phyloP scores from a whole-genome alignment of 148 eudicot genomes.

The Persicaria maculosa region DNA sequence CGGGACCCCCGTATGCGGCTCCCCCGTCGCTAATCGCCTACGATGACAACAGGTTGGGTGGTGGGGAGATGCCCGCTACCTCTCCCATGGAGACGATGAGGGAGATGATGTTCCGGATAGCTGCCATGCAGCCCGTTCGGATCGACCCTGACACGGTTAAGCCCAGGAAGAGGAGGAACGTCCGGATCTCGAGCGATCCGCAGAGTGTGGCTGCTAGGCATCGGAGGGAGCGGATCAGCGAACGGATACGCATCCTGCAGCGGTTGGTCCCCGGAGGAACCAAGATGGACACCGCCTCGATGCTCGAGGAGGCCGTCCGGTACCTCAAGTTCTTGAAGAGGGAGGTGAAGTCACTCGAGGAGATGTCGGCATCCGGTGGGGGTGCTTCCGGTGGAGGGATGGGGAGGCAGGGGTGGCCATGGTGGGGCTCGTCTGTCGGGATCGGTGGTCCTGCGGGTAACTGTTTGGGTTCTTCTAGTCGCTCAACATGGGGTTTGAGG shows the following conservation, averaged over 20 bases:
- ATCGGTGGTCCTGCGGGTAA: background rate
- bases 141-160: constrained; percentile 33
- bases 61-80: background rate
- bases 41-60: too few relatives aligned
- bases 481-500: background rate
- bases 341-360: constrained; percentile 12
- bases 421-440: background rate
- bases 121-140: constrained; percentile 38
- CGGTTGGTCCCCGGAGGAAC: constrained; percentile 34
- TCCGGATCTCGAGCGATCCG: constrained; percentile 32
- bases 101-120: constrained; percentile 40
- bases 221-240: constrained; percentile 29
- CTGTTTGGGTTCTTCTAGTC: background rate
- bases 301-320: constrained; percentile 33
- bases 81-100: constrained; percentile 31
- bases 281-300: constrained; percentile 35
- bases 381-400: background rate
- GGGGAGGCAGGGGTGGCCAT: background rate
- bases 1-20: too few relatives aligned
- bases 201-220: constrained; percentile 31
- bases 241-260: constrained; percentile 27
- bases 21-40: too few relatives aligned
- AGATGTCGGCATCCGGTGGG: background rate
- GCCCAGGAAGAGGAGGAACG: constrained; percentile 39
- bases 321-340: constrained; percentile 25